Base-by-base conservation (phyloP, 1,284 basidiomycete genomes). In the Neolentinus lepideus region DNA sequence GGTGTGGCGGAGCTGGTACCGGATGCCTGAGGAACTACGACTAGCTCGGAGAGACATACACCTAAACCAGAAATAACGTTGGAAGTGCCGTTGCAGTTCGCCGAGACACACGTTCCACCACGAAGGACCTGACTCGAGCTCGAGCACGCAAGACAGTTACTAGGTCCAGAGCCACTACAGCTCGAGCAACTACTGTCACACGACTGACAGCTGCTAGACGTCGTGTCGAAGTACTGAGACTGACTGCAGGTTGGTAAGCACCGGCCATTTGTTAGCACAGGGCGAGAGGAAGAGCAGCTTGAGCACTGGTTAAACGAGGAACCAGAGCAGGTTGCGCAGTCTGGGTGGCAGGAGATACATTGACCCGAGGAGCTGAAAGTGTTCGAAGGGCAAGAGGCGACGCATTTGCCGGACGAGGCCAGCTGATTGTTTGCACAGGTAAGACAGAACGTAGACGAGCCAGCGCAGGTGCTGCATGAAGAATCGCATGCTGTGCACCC, bases 321-420 rank as follows among this genome's bases (percentile, higher is more conserved):
- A 27, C 86, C 86, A 22, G 84, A 79, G 69, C 91, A 93, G 3
- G 84, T 83, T 4, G 79, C 80, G 63, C 90, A 93, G 65, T 93
- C 91, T 0, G 89, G 81, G 57, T 93, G 90, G 68, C 91, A 93
- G 2, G 80, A 60, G 53, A 84, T 63, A 68, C 90, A 93, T 21
- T 79, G 68, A 46, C 80, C 80, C 19, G 81, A 76, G 14, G 86
- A 79, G 52, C 75, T 71, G 71, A 91, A 88, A 2, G 83, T 80
- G 59, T 79, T 81, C 22, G 82, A 75, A 0, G 91, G 88, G 65
- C 90, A 93, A 3, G 83, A 77, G 25, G 78, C 71, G 35, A 89
- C 81, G 63, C 90, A 93, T 67, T 80, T 79, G 14, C 90, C 90
- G 38, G 73, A 68, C 1, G 82, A 83, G 21, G 88, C 83, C 27